Evolutionary conservation across 768 basidiomycete genomes (phyloP).

Genomic region (Boletellus emodensis): DNA sequence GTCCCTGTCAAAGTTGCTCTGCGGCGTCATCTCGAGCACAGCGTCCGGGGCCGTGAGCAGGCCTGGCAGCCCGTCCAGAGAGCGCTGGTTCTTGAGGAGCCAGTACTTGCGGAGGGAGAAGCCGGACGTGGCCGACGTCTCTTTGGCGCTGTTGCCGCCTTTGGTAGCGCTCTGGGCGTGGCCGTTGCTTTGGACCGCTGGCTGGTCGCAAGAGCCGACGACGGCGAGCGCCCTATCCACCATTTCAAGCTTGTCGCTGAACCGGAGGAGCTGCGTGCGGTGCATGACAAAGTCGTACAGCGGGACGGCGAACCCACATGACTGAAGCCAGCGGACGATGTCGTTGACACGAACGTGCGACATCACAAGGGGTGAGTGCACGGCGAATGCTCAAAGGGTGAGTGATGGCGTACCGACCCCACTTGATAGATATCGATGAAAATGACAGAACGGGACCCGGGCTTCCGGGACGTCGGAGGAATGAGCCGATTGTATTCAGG

Average conservation of each 20-base stretch:
- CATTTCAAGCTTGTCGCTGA: conserved; percentile 38
- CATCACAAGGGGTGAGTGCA: too few relatives aligned
- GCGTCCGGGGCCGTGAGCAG: conserved; percentile 30
- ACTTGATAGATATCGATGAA: conserved; percentile 60
- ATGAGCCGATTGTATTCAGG: conserved; percentile 56
- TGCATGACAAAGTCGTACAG: conserved; percentile 56
- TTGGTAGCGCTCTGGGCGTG: not conserved
- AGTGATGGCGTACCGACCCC: conserved; percentile 33
- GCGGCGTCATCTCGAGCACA: conserved; percentile 4
- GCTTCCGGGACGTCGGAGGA: conserved; percentile 41
- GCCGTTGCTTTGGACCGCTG: not conserved
- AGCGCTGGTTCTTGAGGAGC: conserved; percentile 43
- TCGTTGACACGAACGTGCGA: too few relatives aligned
- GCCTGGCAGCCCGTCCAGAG: conserved; percentile 59
- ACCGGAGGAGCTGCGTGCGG: conserved; percentile 48
- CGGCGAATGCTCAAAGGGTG: not conserved
- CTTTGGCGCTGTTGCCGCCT: not conserved
- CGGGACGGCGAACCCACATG: conserved; percentile 65
- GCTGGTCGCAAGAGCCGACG: too few relatives aligned
- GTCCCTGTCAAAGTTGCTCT: conserved; percentile 17
- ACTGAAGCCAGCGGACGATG: conserved; percentile 37
- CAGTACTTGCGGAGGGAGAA: conserved; percentile 53
- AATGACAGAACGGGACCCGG: conserved; percentile 60
- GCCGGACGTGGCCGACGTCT: not conserved
- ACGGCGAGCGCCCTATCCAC: conserved; percentile 31